These are phyloP conservation scores for Passalora sequoiae DNA, from an alignment of 2,329 filamentous ascomycete species.

Conservation along the genomic window DNA sequence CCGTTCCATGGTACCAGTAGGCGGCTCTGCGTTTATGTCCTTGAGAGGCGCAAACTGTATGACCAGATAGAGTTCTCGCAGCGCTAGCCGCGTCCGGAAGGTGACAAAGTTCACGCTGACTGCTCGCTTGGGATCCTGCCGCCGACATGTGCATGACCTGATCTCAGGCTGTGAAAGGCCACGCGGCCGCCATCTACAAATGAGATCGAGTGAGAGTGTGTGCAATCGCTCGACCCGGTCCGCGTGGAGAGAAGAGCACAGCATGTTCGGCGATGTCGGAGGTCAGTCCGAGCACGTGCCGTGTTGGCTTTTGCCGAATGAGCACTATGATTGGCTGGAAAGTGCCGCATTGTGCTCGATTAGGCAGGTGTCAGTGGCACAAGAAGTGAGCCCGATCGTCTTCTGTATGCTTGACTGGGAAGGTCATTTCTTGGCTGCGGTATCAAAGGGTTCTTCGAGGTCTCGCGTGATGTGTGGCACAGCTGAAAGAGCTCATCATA, in stretches of 20 bases:
- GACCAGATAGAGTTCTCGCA: not conserved
- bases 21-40: constrained; percentile 4
- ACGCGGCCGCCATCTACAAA: not conserved
- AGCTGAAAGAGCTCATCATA: too few species aligned
- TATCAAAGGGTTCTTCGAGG: too few species aligned
- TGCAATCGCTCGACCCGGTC: not conserved
- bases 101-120: not conserved
- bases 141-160: not conserved
- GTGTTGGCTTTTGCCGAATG: not conserved
- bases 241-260: not conserved
- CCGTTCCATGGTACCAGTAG: not conserved
- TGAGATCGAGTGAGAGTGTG: not conserved
- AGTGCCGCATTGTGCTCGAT: not conserved
- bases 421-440: not conserved
- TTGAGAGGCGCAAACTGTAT: not conserved
- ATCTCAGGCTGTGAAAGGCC: not conserved
- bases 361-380: not conserved
- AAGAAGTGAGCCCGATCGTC: not conserved
- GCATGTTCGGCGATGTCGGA: constrained; percentile 2
- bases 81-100: not conserved
- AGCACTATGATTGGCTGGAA: not conserved
- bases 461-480: not conserved
- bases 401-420: not conserved
- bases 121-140: constrained; percentile 1
- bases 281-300: not conserved